Evolutionary conservation across 2,329 filamentous ascomycete genomes (phyloP).

Genomic region (Fusarium papillatum): DNA sequence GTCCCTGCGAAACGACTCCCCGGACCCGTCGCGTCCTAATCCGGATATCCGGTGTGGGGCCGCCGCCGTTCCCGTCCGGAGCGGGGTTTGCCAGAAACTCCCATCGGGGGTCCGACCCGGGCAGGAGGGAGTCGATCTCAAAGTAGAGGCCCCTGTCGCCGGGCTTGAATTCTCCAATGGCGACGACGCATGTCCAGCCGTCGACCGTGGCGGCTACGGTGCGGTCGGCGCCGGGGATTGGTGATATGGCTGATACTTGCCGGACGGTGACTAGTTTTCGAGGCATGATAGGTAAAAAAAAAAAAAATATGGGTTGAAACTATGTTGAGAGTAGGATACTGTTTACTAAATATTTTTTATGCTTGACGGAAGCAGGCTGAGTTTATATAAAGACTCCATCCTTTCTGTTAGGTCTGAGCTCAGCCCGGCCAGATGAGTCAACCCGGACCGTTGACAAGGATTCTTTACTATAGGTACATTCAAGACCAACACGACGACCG

Average conservation of each 20-base stretch:
- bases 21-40: constrained; percentile 34
- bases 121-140: constrained; percentile 42
- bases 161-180: constrained; percentile 18
- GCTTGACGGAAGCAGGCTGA: neutral
- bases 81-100: constrained; percentile 16
- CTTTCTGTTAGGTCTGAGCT: neutral
- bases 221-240: constrained; percentile 37
- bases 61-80: constrained; percentile 7
- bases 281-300: constrained; percentile 20
- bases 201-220: constrained; percentile 34
- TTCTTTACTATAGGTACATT: neutral
- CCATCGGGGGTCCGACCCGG: constrained; percentile 34
- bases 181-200: constrained; percentile 41
- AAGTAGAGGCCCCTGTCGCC: constrained; percentile 38
- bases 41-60: constrained; percentile 27
- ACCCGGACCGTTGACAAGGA: neutral
- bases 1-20: constrained; percentile 37
- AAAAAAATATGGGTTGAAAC: neutral
- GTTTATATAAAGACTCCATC: neutral
- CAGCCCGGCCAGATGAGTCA: constrained; percentile 27
- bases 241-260: constrained; percentile 25
- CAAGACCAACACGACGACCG: neutral
- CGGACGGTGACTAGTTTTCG: constrained; percentile 41
- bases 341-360: neutral
- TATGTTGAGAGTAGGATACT: neutral